Percentiles rank a stretch among this genome's conserved stretches.
phyloP scores from a whole-genome alignment of 768 basidiomycete genomes.

The Chiua virens region DNA sequence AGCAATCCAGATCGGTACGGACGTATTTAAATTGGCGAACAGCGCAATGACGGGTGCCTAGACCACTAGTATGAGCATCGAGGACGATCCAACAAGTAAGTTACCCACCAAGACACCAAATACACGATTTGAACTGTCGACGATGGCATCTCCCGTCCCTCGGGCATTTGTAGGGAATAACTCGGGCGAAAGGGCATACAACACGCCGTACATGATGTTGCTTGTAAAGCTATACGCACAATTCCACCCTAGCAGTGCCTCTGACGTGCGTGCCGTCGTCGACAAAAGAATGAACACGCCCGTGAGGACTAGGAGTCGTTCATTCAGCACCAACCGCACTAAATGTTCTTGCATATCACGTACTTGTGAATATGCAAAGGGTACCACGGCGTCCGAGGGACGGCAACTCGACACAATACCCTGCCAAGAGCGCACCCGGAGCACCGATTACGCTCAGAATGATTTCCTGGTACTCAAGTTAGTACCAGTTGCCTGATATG shows the following conservation, averaged over 20 bases:
- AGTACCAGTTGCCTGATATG: background rate
- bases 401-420: too few relatives aligned
- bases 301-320: slow-evolving; percentile 39
- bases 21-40: slow-evolving; percentile 45
- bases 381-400: too few relatives aligned
- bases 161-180: slow-evolving; percentile 55
- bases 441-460: slow-evolving; percentile 58
- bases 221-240: slow-evolving; percentile 54
- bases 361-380: slow-evolving; percentile 49
- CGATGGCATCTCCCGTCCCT: slow-evolving; percentile 57
- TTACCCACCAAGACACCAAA: slow-evolving; percentile 56
- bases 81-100: background rate
- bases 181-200: slow-evolving; percentile 46
- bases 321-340: background rate
- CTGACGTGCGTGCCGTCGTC: too few relatives aligned
- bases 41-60: slow-evolving; percentile 52
- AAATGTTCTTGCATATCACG: slow-evolving; percentile 1
- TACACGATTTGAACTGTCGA: slow-evolving; percentile 51
- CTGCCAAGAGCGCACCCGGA: too few relatives aligned
- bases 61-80: background rate
- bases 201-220: slow-evolving; percentile 57
- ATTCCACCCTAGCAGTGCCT: slow-evolving; percentile 62
- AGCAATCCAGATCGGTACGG: slow-evolving; percentile 55
- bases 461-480: slow-evolving; percentile 40
- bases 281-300: slow-evolving; percentile 62